Percentiles rank a stretch among this genome's conserved stretches.
phyloP scores from a whole-genome alignment of 805 yeast species.

The Huiozyma sinensis region DNA sequence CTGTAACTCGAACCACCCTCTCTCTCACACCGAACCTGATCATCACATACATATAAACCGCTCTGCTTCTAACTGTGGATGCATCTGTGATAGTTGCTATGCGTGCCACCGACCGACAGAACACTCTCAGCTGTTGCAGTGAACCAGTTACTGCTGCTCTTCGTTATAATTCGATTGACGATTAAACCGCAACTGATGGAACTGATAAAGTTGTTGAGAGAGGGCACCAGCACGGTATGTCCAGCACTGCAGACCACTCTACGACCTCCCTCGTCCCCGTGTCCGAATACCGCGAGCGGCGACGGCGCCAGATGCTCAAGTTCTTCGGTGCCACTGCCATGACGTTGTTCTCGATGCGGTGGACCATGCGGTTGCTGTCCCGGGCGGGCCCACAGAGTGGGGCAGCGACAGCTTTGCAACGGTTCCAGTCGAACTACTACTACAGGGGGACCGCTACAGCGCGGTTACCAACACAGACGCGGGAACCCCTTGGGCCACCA shows the following conservation, averaged over 20 bases:
- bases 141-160: no score
- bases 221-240: background rate
- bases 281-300: slow-evolving; percentile 43
- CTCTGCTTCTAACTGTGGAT: slow-evolving; percentile 43
- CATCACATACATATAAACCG: slow-evolving; percentile 34
- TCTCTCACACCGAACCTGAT: no score
- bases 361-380: slow-evolving; percentile 65
- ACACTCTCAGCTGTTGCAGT: no score
- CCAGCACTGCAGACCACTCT: background rate
- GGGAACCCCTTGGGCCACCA: background rate
- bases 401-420: slow-evolving; percentile 5
- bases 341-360: slow-evolving; percentile 60
- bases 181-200: no score
- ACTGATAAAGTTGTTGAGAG: no score
- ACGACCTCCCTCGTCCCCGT: background rate
- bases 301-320: slow-evolving; percentile 60
- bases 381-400: slow-evolving; percentile 44
- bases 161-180: no score
- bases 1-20: no score
- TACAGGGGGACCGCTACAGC: background rate
- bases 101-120: no score
- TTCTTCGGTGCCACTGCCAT: slow-evolving; percentile 66
- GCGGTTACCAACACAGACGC: background rate
- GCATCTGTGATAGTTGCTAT: slow-evolving; percentile 27
- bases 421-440: background rate